Conservation (phyloP, 2,329 filamentous ascomycete genomes). For the Achaetomium macrosporum region DNA sequence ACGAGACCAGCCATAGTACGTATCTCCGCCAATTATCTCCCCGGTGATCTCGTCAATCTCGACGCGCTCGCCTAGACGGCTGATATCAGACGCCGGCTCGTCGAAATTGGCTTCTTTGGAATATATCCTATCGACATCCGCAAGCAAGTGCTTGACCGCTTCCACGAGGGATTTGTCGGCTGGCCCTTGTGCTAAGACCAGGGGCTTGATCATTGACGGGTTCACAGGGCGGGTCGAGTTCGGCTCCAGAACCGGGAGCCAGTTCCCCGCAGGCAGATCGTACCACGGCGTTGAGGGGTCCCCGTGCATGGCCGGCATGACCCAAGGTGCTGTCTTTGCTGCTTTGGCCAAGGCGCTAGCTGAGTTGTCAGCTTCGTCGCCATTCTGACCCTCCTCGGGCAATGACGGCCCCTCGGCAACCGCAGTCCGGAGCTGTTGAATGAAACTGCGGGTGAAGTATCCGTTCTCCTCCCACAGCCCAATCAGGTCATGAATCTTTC, state of each 20-base stretch:
- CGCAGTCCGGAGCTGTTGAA: conserved; percentile 54
- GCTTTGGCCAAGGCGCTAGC: conserved; percentile 30
- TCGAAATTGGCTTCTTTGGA: conserved; percentile 44
- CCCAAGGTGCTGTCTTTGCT: conserved; percentile 56
- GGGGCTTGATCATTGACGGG: conserved; percentile 61
- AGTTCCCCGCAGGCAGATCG: conserved; percentile 75
- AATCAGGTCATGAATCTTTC: conserved; percentile 59
- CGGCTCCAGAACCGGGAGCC: conserved; percentile 71
- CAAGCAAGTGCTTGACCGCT: conserved; percentile 65
- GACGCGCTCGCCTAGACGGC: conserved; percentile 66
- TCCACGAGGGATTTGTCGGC: conserved; percentile 60
- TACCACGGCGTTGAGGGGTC: conserved; percentile 69
- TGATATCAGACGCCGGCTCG: conserved; percentile 55
- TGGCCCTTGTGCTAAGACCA: conserved; percentile 63
- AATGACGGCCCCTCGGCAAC: conserved; percentile 35
- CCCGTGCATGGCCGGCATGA: conserved; percentile 72
- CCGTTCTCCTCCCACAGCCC: conserved; percentile 62
- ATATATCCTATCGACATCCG: conserved; percentile 65
- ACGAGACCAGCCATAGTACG: conserved; percentile 84
- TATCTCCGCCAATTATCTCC: conserved; percentile 59
- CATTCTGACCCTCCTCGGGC: conserved; percentile 4
- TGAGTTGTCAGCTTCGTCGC: conserved; percentile 16
- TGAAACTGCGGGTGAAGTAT: conserved; percentile 52
- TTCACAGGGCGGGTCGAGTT: conserved; percentile 72
- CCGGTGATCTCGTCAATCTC: conserved; percentile 61